These are phyloP conservation scores for Arachnomyces sp. DNA, from an alignment of 2,329 filamentous ascomycete species.

Conservation along the genomic window DNA sequence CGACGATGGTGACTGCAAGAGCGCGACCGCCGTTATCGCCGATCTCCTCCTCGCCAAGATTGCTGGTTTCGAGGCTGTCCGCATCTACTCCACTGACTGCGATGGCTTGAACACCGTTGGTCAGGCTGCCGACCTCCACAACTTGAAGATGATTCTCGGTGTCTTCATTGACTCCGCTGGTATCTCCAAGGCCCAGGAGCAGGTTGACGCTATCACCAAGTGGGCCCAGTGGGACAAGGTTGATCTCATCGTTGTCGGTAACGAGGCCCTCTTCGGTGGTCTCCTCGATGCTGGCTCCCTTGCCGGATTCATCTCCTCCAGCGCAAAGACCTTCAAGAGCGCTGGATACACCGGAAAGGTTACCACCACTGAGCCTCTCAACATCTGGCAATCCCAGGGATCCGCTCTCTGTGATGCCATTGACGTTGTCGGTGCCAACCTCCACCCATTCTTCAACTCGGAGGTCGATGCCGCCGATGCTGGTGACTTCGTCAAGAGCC, in stretches of 20 bases:
- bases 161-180: constrained; percentile 67
- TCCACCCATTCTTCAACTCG: constrained; percentile 91
- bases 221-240: constrained; percentile 72
- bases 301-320: constrained; percentile 59
- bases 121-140: constrained; percentile 55
- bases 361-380: constrained; percentile 82
- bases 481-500: constrained; percentile 65
- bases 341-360: constrained; percentile 65
- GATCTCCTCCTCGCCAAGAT: constrained; percentile 58
- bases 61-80: constrained; percentile 63
- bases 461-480: constrained; percentile 56
- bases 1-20: constrained; percentile 55
- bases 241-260: constrained; percentile 76
- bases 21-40: constrained; percentile 45
- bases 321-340: constrained; percentile 54
- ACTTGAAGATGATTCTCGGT: constrained; percentile 75
- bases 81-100: constrained; percentile 92
- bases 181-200: constrained; percentile 58
- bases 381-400: constrained; percentile 56
- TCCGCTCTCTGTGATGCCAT: constrained; percentile 60
- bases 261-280: constrained; percentile 78
- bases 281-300: constrained; percentile 60
- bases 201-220: constrained; percentile 63
- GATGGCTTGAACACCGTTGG: constrained; percentile 69
- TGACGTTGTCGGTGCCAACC: constrained; percentile 76